Evolutionary conservation across 805 yeast species (phyloP).

Genomic region (Clavispora vitiphila): DNA sequence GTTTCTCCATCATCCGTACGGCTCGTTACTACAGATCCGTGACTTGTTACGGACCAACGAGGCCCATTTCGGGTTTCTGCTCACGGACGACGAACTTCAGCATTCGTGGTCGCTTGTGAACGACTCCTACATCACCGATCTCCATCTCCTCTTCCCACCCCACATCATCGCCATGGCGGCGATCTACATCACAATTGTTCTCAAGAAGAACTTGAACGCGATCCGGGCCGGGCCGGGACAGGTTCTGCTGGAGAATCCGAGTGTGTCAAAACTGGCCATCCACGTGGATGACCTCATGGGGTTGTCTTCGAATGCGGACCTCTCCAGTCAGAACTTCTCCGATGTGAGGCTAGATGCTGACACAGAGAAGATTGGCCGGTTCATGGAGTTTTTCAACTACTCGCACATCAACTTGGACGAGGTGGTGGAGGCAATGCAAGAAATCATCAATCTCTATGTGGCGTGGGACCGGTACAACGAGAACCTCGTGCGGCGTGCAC

Average conservation of each 20-base stretch:
- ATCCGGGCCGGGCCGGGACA: slow-evolving; percentile 13
- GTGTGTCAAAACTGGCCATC: slow-evolving; percentile 16
- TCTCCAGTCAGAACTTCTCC: slow-evolving; percentile 13
- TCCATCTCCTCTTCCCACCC: slow-evolving; percentile 80
- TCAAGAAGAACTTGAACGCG: slow-evolving; percentile 36
- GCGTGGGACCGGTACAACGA: slow-evolving; percentile 87
- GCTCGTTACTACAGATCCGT: slow-evolving; percentile 52
- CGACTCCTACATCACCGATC: slow-evolving; percentile 85
- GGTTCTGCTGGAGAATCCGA: slow-evolving; percentile 4
- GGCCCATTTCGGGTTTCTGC: slow-evolving; percentile 22
- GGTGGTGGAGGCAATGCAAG: slow-evolving; percentile 79
- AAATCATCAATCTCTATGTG: slow-evolving; percentile 73
- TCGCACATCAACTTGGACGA: slow-evolving; percentile 75
- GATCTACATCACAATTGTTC: slow-evolving; percentile 68
- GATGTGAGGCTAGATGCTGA: slow-evolving; percentile 31
- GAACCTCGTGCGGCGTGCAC: slow-evolving; percentile 44
- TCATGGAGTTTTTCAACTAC: slow-evolving; percentile 64
- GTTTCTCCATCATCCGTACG: slow-evolving; percentile 73
- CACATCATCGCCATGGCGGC: slow-evolving; percentile 81
- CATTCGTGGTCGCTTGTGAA: slow-evolving; percentile 86
- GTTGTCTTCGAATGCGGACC: slow-evolving; percentile 10
- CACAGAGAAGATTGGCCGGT: slow-evolving; percentile 45
- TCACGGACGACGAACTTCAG: slow-evolving; percentile 68
- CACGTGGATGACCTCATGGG: slow-evolving; percentile 36
- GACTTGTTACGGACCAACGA: slow-evolving; percentile 34